Base-by-base conservation (phyloP, 1,284 basidiomycete species). In the Volvariella surrecta region DNA sequence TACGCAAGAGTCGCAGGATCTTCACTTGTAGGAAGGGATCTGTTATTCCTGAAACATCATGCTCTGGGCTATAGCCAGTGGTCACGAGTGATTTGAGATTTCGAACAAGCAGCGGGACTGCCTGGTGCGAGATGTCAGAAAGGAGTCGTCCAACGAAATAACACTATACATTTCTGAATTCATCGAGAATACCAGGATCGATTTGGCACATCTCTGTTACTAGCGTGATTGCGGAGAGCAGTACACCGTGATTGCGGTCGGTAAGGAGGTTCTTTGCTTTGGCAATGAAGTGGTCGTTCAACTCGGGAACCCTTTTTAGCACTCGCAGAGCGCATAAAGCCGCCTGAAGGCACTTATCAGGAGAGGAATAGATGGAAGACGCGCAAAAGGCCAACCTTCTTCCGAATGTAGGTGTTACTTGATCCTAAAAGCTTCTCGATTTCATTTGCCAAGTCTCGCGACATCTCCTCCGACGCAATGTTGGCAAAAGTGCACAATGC, bases 11-110 rank as follows among this genome's bases (percentile, higher is more conserved):
- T n/a, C 92, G 84, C n/a, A 99, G 70, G 37, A 97, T 83, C 66
- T 99, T 99, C 57, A 95, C 87, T 66, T 99, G 95, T 11, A 99
- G 71, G 75, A 99, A 99, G 1, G 96, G 96, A 62, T 99, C 96
- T 18, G 95, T 98, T 62, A 99, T 95, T 21, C 96, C 96, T 20
- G 91, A 91, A n/a, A 99, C 96, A 55, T 99, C 96, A 58, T 99
- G 96, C 61, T 99, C 96, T 17, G 96, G 95, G 52, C 92, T 96
- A 63, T 98, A 98, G 15, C 95, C 95, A 1, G 95, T 97, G 0
- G 95, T 94, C 39, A 93, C 91, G 38, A 99, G 71, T 2, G 90
- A 88, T 62, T 99, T 99, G 52, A 99, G 76, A 58, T 97, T 93
- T 50, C 93, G 86, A 39, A 99, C 94, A 15, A 99, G 83, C 7